Conservation (phyloP, 2,329 filamentous ascomycete genomes). For the Colletotrichum spinosum region DNA sequence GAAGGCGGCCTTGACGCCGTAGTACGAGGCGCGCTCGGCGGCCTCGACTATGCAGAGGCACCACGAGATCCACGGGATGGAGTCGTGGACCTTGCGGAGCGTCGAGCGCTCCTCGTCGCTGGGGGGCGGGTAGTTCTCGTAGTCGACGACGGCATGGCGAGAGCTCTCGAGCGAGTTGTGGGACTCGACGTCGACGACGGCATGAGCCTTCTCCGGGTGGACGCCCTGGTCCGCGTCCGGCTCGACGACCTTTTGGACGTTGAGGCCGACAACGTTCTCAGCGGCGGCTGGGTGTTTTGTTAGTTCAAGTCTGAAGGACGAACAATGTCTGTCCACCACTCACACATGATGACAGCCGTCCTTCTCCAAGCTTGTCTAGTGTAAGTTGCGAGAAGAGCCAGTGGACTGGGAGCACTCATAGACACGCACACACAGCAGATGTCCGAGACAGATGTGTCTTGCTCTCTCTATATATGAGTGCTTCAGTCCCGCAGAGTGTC, state of each 20-base stretch:
- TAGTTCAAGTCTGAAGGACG: not conserved
- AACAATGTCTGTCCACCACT: not conserved
- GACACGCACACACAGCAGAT: too few species aligned
- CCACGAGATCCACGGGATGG: constrained; percentile 64
- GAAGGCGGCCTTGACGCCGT: constrained; percentile 65
- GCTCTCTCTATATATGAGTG: constrained; percentile 3
- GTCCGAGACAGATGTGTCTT: not conserved
- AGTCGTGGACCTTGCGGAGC: constrained; percentile 54
- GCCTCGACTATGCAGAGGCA: constrained; percentile 70
- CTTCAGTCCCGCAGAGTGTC: not conserved
- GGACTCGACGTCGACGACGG: constrained; percentile 15
- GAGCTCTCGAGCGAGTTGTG: constrained; percentile 11
- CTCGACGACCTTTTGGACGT: constrained; percentile 29
- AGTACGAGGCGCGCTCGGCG: constrained; percentile 71
- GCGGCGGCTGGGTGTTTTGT: not conserved
- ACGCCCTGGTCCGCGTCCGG: constrained; percentile 20
- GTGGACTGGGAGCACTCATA: too few species aligned
- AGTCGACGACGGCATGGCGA: constrained; percentile 2
- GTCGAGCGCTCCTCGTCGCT: constrained; percentile 31
- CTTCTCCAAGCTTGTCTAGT: not conserved
- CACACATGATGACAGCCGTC: constrained; percentile 22
- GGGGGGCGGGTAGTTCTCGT: constrained; percentile 22
- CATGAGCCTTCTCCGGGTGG: constrained; percentile 12
- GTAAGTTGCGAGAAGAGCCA: too few species aligned
- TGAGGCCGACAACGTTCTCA: constrained; percentile 30